These are phyloP conservation scores for Aspergillus diversus DNA, from an alignment of 495 filamentous ascomycete genomes.

Conservation along the genomic window DNA sequence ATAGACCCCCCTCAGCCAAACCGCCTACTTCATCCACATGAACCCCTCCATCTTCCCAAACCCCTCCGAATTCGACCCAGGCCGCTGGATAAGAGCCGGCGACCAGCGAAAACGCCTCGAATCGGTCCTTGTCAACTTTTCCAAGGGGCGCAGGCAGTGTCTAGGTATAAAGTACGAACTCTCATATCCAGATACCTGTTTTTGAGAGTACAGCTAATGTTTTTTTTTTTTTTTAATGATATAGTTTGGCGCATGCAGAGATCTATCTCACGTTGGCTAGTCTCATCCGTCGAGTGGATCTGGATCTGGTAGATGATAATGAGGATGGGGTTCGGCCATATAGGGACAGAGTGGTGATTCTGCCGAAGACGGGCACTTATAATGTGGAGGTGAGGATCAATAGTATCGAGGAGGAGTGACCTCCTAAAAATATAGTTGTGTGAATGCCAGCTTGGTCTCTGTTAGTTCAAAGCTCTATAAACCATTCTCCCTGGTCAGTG, in stretches of 20 bases:
- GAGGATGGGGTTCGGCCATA: too few relatives aligned
- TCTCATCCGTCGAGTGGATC: slow-evolving; percentile 41
- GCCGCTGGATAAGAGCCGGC: slow-evolving; percentile 50
- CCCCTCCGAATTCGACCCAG: slow-evolving; percentile 50
- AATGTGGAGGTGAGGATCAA: too few relatives aligned
- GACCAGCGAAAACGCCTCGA: slow-evolving; percentile 35
- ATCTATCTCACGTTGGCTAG: slow-evolving; percentile 42
- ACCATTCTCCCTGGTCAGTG: too few relatives aligned
- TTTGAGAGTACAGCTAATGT: too few relatives aligned
- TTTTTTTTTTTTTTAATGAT: not conserved
- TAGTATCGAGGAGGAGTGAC: too few relatives aligned
- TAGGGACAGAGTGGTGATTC: too few relatives aligned
- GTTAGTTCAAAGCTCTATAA: too few relatives aligned
- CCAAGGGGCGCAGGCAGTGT: slow-evolving; percentile 47
- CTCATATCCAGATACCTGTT: too few relatives aligned
- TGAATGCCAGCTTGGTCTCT: too few relatives aligned
- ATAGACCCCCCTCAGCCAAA: slow-evolving; percentile 49
- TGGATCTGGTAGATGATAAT: slow-evolving; percentile 11
- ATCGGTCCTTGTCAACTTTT: slow-evolving; percentile 44
- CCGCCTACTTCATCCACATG: slow-evolving; percentile 46
- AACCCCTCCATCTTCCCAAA: slow-evolving; percentile 53
- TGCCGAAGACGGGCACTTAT: too few relatives aligned
- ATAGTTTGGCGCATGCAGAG: slow-evolving; percentile 48
- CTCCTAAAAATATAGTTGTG: too few relatives aligned
- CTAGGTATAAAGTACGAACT: slow-evolving; percentile 47